Percentiles rank a stretch among this genome's conserved stretches.
Conservation (phyloP, 2,329 filamentous ascomycete species). For the Botryotinia narcissicola region DNA sequence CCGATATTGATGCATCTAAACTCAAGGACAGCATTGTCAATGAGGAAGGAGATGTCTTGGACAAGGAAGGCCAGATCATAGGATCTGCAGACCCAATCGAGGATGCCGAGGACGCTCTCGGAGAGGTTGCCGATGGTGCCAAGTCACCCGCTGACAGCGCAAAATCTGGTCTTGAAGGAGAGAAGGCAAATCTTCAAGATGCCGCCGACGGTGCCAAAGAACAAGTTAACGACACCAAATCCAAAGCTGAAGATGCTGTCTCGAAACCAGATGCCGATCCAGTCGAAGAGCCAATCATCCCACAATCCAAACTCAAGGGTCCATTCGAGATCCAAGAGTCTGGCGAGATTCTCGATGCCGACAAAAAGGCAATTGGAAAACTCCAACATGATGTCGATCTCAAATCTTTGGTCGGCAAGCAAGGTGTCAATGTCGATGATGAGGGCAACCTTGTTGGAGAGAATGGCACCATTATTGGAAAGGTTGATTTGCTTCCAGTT, state of each 20-base stretch:
- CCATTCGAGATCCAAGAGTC: conserved; percentile 20
- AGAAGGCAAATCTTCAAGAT: conserved; percentile 37
- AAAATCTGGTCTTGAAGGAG: conserved; percentile 19
- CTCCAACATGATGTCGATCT: conserved; percentile 16
- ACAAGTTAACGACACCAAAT: neutral
- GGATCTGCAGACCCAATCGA: conserved; percentile 33
- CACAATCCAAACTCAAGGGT: conserved; percentile 17
- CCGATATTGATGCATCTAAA: conserved; percentile 51
- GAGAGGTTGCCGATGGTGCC: conserved; percentile 24
- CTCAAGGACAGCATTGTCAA: conserved; percentile 40
- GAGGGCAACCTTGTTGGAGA: conserved; percentile 59
- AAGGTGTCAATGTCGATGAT: conserved; percentile 54
- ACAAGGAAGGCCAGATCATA: conserved; percentile 51
- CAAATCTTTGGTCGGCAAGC: conserved; percentile 11
- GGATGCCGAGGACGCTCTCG: neutral
- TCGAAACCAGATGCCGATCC: conserved; percentile 39
- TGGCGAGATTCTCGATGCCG: conserved; percentile 14
- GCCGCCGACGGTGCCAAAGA: neutral
- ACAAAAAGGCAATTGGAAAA: conserved; percentile 17
- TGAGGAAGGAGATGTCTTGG: conserved; percentile 53
- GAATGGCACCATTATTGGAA: conserved; percentile 61
- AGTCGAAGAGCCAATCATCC: conserved; percentile 8
- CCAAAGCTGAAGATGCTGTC: conserved; percentile 2
- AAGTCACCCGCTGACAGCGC: conserved; percentile 15
- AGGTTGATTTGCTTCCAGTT: conserved; percentile 35